A percentile compares a stretch with the other conserved stretches of the same genome.
Evolutionary conservation across 2,329 filamentous ascomycete species (phyloP).

Genomic region (Lecanicillium sp.): DNA sequence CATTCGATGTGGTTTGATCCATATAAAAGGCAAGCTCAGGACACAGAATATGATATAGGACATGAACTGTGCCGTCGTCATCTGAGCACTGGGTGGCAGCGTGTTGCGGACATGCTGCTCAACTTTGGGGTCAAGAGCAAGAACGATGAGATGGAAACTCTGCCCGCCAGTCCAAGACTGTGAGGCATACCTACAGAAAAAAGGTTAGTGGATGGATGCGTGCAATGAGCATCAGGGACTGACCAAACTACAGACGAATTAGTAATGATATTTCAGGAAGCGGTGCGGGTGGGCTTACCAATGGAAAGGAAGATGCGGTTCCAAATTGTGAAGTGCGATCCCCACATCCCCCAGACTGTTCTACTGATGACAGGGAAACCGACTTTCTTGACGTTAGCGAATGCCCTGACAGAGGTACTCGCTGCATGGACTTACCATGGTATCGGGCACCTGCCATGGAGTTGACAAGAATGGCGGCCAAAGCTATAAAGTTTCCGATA

Average conservation of each 20-base stretch:
- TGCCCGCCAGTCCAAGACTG: constrained; percentile 42
- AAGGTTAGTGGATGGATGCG: not conserved
- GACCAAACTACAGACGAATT: constrained; percentile 21
- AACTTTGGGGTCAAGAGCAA: constrained; percentile 38
- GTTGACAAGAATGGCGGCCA: constrained; percentile 33
- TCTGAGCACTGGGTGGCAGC: constrained; percentile 34
- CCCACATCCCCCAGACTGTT: constrained; percentile 35
- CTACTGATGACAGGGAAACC: constrained; percentile 35
- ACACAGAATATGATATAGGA: constrained; percentile 39
- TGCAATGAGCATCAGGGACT: not conserved
- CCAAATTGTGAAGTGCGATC: constrained; percentile 36
- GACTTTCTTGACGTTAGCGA: constrained; percentile 18
- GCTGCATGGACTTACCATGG: constrained; percentile 26
- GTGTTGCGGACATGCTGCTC: constrained; percentile 37
- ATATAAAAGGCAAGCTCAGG: constrained; percentile 37
- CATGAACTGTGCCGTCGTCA: constrained; percentile 39
- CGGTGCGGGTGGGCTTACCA: constrained; percentile 23
- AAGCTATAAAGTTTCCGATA: constrained; percentile 34
- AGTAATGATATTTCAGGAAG: not conserved
- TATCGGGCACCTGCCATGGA: constrained; percentile 38
- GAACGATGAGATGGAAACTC: constrained; percentile 39
- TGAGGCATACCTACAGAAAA: constrained; percentile 32
- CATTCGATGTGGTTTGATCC: constrained; percentile 38
- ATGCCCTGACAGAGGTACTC: not conserved
- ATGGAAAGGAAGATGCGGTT: constrained; percentile 37